Evolutionary conservation across 1,139 yeast species (phyloP), one percentile per base, ranked within the genome.

Genomic region (Candida tropicalis): DNA sequence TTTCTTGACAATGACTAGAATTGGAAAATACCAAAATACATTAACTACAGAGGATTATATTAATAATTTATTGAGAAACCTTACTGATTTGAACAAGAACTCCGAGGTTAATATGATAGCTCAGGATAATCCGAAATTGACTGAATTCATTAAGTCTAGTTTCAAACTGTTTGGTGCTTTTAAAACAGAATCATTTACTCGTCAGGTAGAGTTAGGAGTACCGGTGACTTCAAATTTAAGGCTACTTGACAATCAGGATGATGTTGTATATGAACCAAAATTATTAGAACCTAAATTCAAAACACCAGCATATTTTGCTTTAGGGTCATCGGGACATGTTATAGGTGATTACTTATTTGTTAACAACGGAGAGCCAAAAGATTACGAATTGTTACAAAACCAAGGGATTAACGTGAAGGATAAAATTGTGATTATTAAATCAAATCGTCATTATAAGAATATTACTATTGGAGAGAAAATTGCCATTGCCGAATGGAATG

Each of bases 241-340:
- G 32, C 49, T 73, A 12, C 34, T 57, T 5, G 72, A 68, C 41
- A 42, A 51, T 12, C 42, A 49, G 2, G 58, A 56, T 6, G 51
- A 55, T 1, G 48, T 56, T 5, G 56, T 66, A 4, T 70, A 68
- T 47, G 42, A 50, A 2, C 64, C 71, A 1, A 43, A 51, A 4
- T 44, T 70, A 13, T 37, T 37, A 1, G 77, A 73, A 44, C 56
- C 59, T 1, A 50, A 50, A 18, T 58, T 51, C 25, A 40, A 50
- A 4, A 72, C 78, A 0, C 78, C 78, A 1, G 68, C 73, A 1
- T 73, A 55, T 49, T 61, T 59, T 46, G 60, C 63, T 1, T 63
- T 56, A 51, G 73, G 76, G 1, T 41, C 37, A 10, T 57, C 54
- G 41, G 75, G 71, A 1, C 46, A 57, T 2, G 57, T 61, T 1